Evolutionary conservation across 2,329 filamentous ascomycete species (phyloP).

Genomic region (Dryadomyces quercus-mongolicae): DNA sequence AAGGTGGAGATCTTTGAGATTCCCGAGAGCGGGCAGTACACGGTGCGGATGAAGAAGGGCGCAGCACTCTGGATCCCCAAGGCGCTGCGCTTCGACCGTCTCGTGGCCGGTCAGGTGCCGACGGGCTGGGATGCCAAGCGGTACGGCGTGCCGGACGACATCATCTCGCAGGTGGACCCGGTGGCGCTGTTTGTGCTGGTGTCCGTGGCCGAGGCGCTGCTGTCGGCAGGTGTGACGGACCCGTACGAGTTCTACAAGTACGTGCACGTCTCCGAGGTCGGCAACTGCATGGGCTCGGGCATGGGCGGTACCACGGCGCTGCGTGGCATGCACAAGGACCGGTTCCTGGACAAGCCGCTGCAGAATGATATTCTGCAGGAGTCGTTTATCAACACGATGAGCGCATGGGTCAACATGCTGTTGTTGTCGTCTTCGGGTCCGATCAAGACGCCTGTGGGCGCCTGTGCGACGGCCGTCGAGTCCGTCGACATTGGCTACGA

Average conservation of each 20-base stretch:
- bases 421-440: conserved; percentile 91
- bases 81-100: conserved; percentile 89
- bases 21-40: conserved; percentile 84
- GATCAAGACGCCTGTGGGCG: conserved; percentile 97
- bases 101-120: conserved; percentile 92
- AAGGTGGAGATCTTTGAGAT: conserved; percentile 98
- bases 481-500: conserved; percentile 97
- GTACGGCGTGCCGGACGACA: conserved; percentile 94
- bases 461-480: conserved; percentile 93
- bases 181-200: conserved; percentile 93
- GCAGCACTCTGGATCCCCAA: conserved; percentile 93
- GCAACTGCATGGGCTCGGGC: conserved; percentile 96
- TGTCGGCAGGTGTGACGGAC: conserved; percentile 91
- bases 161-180: conserved; percentile 93
- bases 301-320: conserved; percentile 91
- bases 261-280: conserved; percentile 92
- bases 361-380: conserved; percentile 99
- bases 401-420: conserved; percentile 99
- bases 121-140: conserved; percentile 95
- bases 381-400: conserved; percentile 99
- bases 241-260: conserved; percentile 99
- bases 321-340: conserved; percentile 96
- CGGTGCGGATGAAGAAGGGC: conserved; percentile 88
- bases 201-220: conserved; percentile 79
- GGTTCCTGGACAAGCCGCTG: conserved; percentile 89